phyloP scores from a whole-genome alignment of 2,329 filamentous ascomycete species.

The Neopestalotiopsis sp. region DNA sequence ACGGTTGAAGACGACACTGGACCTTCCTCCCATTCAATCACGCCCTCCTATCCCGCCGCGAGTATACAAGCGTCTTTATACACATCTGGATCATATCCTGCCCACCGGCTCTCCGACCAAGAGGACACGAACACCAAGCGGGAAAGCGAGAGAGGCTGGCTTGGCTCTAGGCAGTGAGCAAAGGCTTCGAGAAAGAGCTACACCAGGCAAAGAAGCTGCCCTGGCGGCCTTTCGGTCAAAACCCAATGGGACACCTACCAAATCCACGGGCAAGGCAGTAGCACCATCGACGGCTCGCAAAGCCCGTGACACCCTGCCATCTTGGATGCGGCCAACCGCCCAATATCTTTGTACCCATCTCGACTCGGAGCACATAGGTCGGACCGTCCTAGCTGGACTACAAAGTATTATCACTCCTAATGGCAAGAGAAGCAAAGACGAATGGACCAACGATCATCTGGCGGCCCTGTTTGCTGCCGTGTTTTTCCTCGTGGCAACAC shows the following conservation, averaged over 20 bases:
- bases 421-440: conserved; percentile 50
- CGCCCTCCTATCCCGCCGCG: conserved; percentile 79
- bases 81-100: conserved; percentile 77
- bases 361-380: conserved; percentile 64
- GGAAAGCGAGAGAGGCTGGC: conserved; percentile 39
- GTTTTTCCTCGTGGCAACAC: conserved; percentile 63
- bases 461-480: conserved; percentile 64
- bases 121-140: conserved; percentile 37
- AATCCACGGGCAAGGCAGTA: conserved; percentile 38
- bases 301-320: conserved; percentile 47
- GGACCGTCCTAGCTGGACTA: conserved; percentile 77
- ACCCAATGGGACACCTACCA: conserved; percentile 46
- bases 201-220: conserved; percentile 52
- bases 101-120: conserved; percentile 38
- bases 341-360: conserved; percentile 69
- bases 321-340: conserved; percentile 74
- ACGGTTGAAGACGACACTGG: conserved; percentile 74
- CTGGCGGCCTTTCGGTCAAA: conserved; percentile 49
- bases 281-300: conserved; percentile 35
- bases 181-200: conserved; percentile 44
- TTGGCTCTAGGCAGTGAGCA: conserved; percentile 36
- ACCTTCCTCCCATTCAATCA: conserved; percentile 77
- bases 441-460: conserved; percentile 53
- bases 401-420: conserved; percentile 57
- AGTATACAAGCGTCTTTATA: conserved; percentile 84